A percentile compares a stretch with the other conserved stretches of the same genome.
Conservation (phyloP, 805 yeast genomes). For the Sungouiella blattae region DNA sequence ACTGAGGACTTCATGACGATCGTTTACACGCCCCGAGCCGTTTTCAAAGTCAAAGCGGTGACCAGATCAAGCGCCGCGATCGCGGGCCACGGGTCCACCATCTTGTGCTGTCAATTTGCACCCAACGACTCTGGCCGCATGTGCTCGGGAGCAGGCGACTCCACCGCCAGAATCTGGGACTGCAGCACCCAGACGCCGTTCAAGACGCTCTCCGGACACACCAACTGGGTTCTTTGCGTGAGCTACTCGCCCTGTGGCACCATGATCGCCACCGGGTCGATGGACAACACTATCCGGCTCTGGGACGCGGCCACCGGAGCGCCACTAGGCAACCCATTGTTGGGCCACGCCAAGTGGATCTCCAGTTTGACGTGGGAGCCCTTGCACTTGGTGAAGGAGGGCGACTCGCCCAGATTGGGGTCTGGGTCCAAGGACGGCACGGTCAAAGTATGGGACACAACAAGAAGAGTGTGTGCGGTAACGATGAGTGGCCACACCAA, state of each 20-base stretch:
- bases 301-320: conserved; percentile 83
- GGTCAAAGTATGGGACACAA: conserved; percentile 83
- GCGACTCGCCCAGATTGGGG: conserved; percentile 67
- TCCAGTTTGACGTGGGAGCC: conserved; percentile 95
- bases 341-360: conserved; percentile 88
- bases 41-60: conserved; percentile 87
- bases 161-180: conserved; percentile 96
- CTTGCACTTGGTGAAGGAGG: conserved; percentile 66
- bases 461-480: conserved; percentile 57
- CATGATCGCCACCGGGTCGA: conserved; percentile 89
- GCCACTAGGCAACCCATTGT: conserved; percentile 66
- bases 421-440: conserved; percentile 93
- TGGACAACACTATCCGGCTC: conserved; percentile 84
- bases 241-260: conserved; percentile 91
- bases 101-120: conserved; percentile 88
- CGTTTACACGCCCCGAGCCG: conserved; percentile 91
- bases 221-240: conserved; percentile 91
- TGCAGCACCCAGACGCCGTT: conserved; percentile 91
- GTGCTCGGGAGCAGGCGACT: conserved; percentile 96
- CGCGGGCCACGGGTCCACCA: conserved; percentile 93
- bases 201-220: conserved; percentile 76
- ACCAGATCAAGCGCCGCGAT: conserved; percentile 90
- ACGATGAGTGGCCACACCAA: conserved; percentile 85
- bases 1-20: conserved; percentile 92
- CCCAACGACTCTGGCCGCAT: conserved; percentile 81